Evolutionary conservation across 2,329 filamentous ascomycete species (phyloP), one percentile per base, ranked within the genome.

Genomic region (Byssochlamys sp.): DNA sequence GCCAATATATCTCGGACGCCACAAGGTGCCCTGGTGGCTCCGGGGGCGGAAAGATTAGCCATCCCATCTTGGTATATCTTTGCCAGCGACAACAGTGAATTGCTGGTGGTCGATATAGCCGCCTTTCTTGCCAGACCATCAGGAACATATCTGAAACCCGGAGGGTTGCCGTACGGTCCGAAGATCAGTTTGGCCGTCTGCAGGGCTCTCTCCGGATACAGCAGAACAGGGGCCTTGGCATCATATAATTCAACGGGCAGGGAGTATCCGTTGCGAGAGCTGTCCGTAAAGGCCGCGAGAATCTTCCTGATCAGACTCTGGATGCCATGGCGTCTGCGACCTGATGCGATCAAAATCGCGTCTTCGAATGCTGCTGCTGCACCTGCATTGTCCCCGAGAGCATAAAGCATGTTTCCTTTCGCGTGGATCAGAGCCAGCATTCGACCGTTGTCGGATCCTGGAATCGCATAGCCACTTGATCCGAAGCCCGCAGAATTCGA

Each of bases 41-140:
- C 78, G 25, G 80, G 78, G 9, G 79, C 74, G 24, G 82, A 81
- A 19, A 85, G 85, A 58, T 84, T 90, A 2, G 92, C 90, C 84
- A 96, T 92, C 29, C 89, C 86, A 75, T 99, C 94, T 72, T 99
- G 94, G 62, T 96, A 95, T 35, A 99, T 99, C 73, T 99, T 99
- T 25, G 94, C 94, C 48, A 99, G 77, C 0, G 94, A 99, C 1
- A 99, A 80, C 19, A 99, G 78, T 0, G 92, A 95, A 69, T 99
- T 99, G 72, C 94, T 97, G 0, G 91, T 96, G 0, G 91, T 97
- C 11, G 91, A 91, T 26, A 96, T 81, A 1, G 91, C 91, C 5
- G 90, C 89, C 67, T 86, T 89, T 63, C 85, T 85, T 14, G 89
- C 83, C 50, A 86, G 78, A 10, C 86, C 87, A 51, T 90, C 84